Evolutionary conservation across 176 grass and related monocot genomes (phyloP).

Genomic region (Ensete glaucum): DNA sequence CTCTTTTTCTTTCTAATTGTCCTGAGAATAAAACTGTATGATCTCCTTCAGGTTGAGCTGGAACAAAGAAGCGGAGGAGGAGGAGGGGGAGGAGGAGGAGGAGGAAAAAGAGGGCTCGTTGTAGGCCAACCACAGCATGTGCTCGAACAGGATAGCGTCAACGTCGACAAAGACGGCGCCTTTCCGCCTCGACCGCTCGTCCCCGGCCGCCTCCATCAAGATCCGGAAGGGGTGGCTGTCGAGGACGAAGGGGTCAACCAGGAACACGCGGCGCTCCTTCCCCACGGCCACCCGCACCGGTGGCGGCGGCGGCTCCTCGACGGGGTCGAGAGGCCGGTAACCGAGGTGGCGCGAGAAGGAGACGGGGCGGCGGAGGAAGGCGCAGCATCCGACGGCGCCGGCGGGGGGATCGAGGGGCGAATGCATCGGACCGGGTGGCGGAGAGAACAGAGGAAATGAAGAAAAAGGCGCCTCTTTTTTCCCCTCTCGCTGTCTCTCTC

Average conservation of each 20-base stretch:
- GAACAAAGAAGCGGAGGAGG: constrained; percentile 20
- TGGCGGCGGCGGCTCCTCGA: background rate
- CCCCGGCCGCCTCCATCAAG: constrained; percentile 55
- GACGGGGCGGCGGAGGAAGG: constrained; percentile 36
- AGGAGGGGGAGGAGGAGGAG: background rate
- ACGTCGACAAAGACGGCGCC: constrained; percentile 60
- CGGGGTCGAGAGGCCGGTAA: constrained; percentile 37
- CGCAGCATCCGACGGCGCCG: background rate
- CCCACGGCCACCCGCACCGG: constrained; percentile 64
- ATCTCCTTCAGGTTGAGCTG: constrained; percentile 84
- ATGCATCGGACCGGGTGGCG: background rate
- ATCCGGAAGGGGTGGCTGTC: constrained; percentile 74
- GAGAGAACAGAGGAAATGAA: background rate
- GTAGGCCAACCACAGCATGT: constrained; percentile 75
- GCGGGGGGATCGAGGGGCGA: background rate
- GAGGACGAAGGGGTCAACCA: constrained; percentile 63
- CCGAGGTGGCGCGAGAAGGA: constrained; percentile 33
- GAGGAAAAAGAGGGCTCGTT: constrained; percentile 31
- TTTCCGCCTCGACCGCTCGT: constrained; percentile 16
- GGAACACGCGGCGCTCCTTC: constrained; percentile 74
- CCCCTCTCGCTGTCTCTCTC: too few relatives aligned
- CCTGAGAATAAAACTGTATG: constrained; percentile 86
- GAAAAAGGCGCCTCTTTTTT: background rate
- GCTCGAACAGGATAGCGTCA: constrained; percentile 88
- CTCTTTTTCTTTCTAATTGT: constrained; percentile 13